phyloP scores from a whole-genome alignment of 129 eudicot genomes.

The Lactuca sativa region DNA sequence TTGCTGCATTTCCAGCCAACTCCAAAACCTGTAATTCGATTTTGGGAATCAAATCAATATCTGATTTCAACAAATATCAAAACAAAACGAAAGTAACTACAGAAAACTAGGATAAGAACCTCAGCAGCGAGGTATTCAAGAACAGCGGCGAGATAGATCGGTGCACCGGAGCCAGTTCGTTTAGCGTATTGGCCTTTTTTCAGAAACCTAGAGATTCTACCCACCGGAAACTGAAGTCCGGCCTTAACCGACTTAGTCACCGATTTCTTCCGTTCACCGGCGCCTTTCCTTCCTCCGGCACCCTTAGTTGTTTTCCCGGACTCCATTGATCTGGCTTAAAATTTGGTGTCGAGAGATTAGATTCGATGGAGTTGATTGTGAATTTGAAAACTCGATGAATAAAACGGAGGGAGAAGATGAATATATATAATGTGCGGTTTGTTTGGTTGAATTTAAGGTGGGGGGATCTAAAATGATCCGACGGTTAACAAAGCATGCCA shows the following conservation, averaged over 20 bases:
- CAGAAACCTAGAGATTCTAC: conserved; percentile 17
- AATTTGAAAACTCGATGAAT: background rate
- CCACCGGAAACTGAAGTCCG: conserved; percentile 34
- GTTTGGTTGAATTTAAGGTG: background rate
- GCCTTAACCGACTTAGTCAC: conserved; percentile 31
- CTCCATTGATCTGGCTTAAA: background rate
- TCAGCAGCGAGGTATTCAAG: conserved; percentile 8
- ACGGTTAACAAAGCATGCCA: background rate
- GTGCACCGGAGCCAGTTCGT: background rate
- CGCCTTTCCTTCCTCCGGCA: conserved; percentile 37
- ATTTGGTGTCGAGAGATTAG: no score
- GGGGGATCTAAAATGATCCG: background rate
- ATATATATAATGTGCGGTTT: background rate
- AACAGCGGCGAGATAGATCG: background rate
- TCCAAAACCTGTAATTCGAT: conserved; percentile 20
- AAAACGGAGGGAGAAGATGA: background rate
- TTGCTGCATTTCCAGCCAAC: conserved; percentile 32
- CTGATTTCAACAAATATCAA: background rate
- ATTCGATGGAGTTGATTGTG: background rate
- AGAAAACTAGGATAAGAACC: background rate
- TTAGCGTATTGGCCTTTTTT: background rate
- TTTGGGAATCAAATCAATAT: background rate
- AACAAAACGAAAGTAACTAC: no score
- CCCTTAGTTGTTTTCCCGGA: conserved; percentile 16
- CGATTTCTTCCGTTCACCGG: conserved; percentile 32